Evolutionary conservation across 768 basidiomycete genomes (phyloP), one percentile per base, ranked within the genome.

Genomic region (Pholiota molesta): DNA sequence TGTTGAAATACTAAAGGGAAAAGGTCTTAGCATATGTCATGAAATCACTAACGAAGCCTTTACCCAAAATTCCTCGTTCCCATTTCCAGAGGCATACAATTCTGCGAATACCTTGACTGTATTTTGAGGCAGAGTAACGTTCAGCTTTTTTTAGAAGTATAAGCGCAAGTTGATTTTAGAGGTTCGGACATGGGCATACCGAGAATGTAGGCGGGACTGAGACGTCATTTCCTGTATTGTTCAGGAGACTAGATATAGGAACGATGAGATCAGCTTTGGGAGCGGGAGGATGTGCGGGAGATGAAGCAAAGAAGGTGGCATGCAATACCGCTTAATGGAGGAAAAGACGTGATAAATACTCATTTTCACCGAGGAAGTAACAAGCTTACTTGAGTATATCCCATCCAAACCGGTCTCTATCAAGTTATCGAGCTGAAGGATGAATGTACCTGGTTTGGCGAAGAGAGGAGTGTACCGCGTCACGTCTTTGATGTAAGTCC

Each of bases 401-500:
- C 90, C 91, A 64, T 84, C 82, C 49, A 89, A 68, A 1, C 82
- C 81, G 0, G 79, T 67, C 65, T 86, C 74, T 31, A 92, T 72
- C 42, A 91, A 49, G 70, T 92, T 93, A 74, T 93, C 84, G 42
- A 94, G 76, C 71, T 92, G 85, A 11, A 93, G 74, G 57, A 92
- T 88, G 66, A 93, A 87, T 0, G 83, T 81, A 7, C 91, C 90
- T 0, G 84, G 75, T 63, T 86, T 81, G 1, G 84, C 77, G 69
- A 93, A 93, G 40, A 94, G 80, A 1, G 90, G 89, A 3, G 80
- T 82, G 62, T 87, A 93, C 23, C 84, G 84, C 7, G 90, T 88
- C 26, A 89, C 89, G 65, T 93, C 91, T 69, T 92, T 92, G 65
- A 86, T 72, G 59, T 84, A 87, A 0, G 90, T 91, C 91, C 90